Conservation (phyloP, 139 green algal genomes). For the Tetraselmis striata region DNA sequence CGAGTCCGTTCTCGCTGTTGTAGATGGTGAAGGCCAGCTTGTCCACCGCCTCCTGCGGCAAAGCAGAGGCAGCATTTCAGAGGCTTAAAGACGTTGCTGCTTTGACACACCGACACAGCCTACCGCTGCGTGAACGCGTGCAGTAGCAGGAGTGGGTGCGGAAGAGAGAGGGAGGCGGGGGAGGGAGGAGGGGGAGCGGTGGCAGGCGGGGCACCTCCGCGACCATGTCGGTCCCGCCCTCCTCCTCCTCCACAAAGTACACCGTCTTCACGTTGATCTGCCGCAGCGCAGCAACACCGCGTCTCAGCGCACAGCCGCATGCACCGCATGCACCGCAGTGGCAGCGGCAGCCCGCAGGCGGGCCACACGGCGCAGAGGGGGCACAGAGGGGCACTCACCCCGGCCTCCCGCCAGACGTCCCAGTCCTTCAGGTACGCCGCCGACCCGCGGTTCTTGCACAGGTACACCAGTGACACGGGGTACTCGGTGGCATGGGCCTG, state of each 20-base stretch:
- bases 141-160: too few relatives aligned
- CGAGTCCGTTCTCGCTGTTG: background rate
- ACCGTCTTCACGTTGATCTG: background rate
- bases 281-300: too few relatives aligned
- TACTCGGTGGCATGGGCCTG: background rate
- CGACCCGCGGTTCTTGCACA: constrained; percentile 24
- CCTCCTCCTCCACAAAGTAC: background rate
- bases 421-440: constrained; percentile 71
- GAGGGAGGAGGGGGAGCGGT: background rate
- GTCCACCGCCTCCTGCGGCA: background rate
- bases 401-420: constrained; percentile 68
- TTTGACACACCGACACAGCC: too few relatives aligned
- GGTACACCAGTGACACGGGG: constrained; percentile 23
- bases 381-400: too few relatives aligned
- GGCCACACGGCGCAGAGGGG: too few relatives aligned
- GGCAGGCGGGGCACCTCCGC: background rate
- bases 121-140: too few relatives aligned
- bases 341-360: too few relatives aligned
- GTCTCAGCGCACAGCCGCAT: too few relatives aligned
- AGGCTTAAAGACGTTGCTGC: too few relatives aligned
- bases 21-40: background rate
- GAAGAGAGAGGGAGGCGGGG: too few relatives aligned
- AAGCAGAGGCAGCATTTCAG: too few relatives aligned
- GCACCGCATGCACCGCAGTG: too few relatives aligned
- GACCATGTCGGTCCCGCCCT: background rate